Base-by-base conservation (phyloP, 805 yeast genomes). In the Candida germanica region DNA sequence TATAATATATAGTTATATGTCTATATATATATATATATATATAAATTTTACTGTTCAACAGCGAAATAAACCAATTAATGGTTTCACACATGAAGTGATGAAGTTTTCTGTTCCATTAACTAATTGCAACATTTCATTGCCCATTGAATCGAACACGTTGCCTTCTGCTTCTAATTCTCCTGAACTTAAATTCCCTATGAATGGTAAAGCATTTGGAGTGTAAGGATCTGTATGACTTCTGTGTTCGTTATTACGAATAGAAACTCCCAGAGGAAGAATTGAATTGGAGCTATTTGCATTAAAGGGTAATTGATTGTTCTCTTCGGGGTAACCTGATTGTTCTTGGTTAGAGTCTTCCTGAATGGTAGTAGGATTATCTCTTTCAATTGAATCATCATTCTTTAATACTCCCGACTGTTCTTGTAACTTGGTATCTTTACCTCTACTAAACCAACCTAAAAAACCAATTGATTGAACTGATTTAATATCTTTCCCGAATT, bases 141-240 rank as follows among this genome's bases (percentile, higher is more conserved):
- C 38, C 26, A 39, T 42, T 9, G 46, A 33, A 15, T 42, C 46
- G 12, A 35, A 31, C 6, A 33, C 18, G n/a, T 38, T 23, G 5
- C 41, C 39, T 13, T 33, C 27, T 9, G 35, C 4, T 4, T 26
- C 16, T 20, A 30, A 27, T 2, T 26, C 16, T n/a, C 26, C 9
- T 9, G 8, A 13, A 12, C 31, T 10, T 7, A 11, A 20, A 22
- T 21, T 16, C 4, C 31, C 43, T n/a, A 31, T 6, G 12, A 42
- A 39, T 9, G 47, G 44, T 23, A 39, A 26, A 15, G 42, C 47
- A 15, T 39, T 34, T 6, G 47, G 47, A 2, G 47, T 43, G 26
- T 34, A 36, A 2, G 40, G 18, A 14, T 14, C 26, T 13, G 31
- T 17, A 23, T 22, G 18, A 10, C 16, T 6, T 11, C 24, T 12